Percentiles rank a stretch among this genome's conserved stretches.
Conservation (phyloP, 371 early-diverging fungal genomes). For the Mucor mucedo region DNA sequence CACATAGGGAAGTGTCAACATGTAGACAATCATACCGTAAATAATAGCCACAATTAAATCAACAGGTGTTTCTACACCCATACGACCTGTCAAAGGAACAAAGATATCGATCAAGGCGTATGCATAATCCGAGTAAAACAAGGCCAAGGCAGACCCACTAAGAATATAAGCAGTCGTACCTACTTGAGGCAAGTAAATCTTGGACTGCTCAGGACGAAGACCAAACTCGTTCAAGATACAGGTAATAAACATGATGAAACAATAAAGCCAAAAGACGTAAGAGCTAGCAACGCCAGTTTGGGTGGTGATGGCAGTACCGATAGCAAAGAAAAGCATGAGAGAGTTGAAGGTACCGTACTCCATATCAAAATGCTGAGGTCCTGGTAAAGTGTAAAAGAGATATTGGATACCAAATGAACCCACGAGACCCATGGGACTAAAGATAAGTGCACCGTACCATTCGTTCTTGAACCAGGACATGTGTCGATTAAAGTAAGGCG, state of each 20-base stretch:
- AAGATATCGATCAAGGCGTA: constrained; percentile 67
- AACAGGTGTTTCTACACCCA: constrained; percentile 72
- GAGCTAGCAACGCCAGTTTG: constrained; percentile 56
- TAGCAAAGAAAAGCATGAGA: constrained; percentile 37
- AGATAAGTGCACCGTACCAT: constrained; percentile 63
- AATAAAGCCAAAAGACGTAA: constrained; percentile 54
- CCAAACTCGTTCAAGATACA: constrained; percentile 38
- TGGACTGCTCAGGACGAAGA: constrained; percentile 29
- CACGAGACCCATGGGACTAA: constrained; percentile 54
- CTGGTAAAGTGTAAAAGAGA: constrained; percentile 33
- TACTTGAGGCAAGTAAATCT: constrained; percentile 33
- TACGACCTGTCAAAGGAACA: constrained; percentile 78
- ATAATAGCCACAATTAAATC: constrained; percentile 71
- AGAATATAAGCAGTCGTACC: constrained; percentile 49
- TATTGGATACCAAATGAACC: constrained; percentile 59
- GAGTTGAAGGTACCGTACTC: constrained; percentile 51
- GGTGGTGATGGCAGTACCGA: constrained; percentile 47
- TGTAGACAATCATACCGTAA: constrained; percentile 59
- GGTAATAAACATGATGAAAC: constrained; percentile 30
- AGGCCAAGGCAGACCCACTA: constrained; percentile 41
- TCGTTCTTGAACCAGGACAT: constrained; percentile 74
- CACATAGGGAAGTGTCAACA: constrained; percentile 54
- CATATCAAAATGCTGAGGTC: constrained; percentile 47
- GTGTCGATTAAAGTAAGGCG: constrained; percentile 42
- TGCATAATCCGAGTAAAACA: constrained; percentile 53